Percentiles rank a stretch among this genome's conserved stretches.
Evolutionary conservation across 2,329 filamentous ascomycete genomes (phyloP).

Genomic region (Trichoderma cornu-damae): DNA sequence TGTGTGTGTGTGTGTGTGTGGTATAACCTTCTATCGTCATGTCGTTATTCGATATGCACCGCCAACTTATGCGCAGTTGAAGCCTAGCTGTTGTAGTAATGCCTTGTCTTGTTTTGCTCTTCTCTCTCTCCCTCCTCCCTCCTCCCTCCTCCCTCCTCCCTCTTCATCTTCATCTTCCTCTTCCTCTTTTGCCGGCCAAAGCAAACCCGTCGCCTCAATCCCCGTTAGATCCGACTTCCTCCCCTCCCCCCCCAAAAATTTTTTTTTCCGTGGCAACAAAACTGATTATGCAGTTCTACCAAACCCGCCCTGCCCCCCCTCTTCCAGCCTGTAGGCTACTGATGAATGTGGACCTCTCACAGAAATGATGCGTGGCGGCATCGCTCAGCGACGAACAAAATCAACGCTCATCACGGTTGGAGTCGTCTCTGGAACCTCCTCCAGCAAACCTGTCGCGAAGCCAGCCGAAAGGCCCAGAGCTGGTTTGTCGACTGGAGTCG

Average conservation of each 20-base stretch:
- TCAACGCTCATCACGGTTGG: conserved; percentile 27
- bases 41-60: conserved; percentile 4
- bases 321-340: not conserved
- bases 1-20: too few relatives aligned
- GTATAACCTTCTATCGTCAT: conserved; percentile 15
- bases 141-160: not conserved
- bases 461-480: conserved; percentile 40
- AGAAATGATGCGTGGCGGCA: not conserved
- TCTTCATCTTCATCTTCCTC: not conserved
- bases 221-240: not conserved
- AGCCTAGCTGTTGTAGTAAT: not conserved
- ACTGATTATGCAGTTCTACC: not conserved
- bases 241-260: too few relatives aligned
- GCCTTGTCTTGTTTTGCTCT: not conserved
- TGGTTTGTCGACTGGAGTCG: conserved; percentile 31
- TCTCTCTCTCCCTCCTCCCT: too few relatives aligned
- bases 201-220: not conserved
- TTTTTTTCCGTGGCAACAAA: not conserved
- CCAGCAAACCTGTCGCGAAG: conserved; percentile 38
- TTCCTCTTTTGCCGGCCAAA: not conserved
- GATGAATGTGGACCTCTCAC: not conserved
- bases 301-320: not conserved
- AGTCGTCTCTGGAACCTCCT: conserved; percentile 27
- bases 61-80: not conserved
- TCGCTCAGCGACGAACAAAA: not conserved